Base-by-base conservation (phyloP, 495 filamentous ascomycete species). In the Cercophora sp. region DNA sequence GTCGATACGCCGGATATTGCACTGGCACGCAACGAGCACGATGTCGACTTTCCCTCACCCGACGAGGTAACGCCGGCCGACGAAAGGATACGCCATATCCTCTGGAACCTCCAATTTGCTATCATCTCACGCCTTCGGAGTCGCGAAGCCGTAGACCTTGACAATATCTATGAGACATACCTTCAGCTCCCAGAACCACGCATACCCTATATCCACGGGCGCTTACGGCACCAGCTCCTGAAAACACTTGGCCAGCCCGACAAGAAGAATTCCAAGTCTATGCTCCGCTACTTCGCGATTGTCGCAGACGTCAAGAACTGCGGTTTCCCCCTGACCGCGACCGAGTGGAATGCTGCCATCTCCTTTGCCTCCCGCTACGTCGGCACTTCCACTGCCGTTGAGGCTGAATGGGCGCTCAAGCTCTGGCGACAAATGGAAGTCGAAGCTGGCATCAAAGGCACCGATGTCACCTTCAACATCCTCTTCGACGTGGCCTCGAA, bases 341-440 rank as follows among this genome's bases (percentile, higher is more conserved):
- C 72, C 1, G 79, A 96, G 63, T 98, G 91, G 91, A 93, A 85
- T 39, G 83, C 77, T 27, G 90, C 91, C 20, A 85, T 96, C 20
- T 79, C 85, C 15, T 88, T 93, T 56, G 84, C 85, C 20, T 82
- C 83, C 25, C 83, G 84, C 36, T 86, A 86, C 55, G 81, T 85
- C 34, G 74, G 78, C n/a, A 74, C 57, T 16, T 78, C 87, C 8
- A 76, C 79, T 13, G 79, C 78, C 32, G 63, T 71, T 16, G 86
- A 96, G 52, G 71, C 91, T 6, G 77, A 87, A 50, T 70, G 80
- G 19, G 86, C 89, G 1, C 79, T 97, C 15, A 76, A 84, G 26
- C 68, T 93, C n/a, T 97, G 91, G 89, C 81, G 82, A 49, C 81
- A 89, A 57, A 96, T 96, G 86, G 93, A 97, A 66, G 69, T 78